Evolutionary conservation across 2,329 filamentous ascomycete genomes (phyloP), one percentile per base, ranked within the genome.

Genomic region (Drechslera avenae): DNA sequence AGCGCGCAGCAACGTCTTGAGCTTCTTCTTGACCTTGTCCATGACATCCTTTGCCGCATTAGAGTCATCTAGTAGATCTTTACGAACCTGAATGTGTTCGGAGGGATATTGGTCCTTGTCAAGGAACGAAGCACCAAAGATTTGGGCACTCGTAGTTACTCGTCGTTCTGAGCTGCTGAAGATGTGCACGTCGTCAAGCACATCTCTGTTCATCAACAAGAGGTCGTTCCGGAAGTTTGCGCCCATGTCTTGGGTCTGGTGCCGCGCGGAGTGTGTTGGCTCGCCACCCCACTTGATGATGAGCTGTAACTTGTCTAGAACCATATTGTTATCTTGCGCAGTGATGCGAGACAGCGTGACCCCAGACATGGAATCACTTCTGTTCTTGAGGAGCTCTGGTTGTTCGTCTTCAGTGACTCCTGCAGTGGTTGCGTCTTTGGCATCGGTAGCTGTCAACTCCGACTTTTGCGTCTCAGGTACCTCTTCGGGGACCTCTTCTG

Each of bases 201-300:
- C 88, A 62, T 96, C 91, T 56, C 90, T 85, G 66, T 99, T 99
- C 81, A 99, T 87, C 40, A 99, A 78, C 64, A 94, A 85, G 54
- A 97, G 80, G 72, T 99, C 94, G 71, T 96, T 96, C 19, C 94
- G 86, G 89, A 97, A 96, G 68, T 92, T 97, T 63, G 95, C 86
- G 14, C 93, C 94, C 8, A 99, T 84, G 68, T 99, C 95, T 64
- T 96, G 91, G 1, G 94, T 87, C 74, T 99, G 94, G 70, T 99
- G 97, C 42, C 94, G 85, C 26, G 94, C 95, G 21, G 94, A 96
- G 74, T 99, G 95, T 0, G 94, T 99, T 10, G 95, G 94, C 72
- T 99, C 94, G 33, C 94, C 94, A 60, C 94, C 94, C 95, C 94
- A 99, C 71, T 99, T 99, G 74, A 99, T 94, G 62, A 99, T 95